Percentiles rank a stretch among this genome's conserved stretches.
Conservation (phyloP, 2,329 filamentous ascomycete species). For the Sphaerulina musiva region DNA sequence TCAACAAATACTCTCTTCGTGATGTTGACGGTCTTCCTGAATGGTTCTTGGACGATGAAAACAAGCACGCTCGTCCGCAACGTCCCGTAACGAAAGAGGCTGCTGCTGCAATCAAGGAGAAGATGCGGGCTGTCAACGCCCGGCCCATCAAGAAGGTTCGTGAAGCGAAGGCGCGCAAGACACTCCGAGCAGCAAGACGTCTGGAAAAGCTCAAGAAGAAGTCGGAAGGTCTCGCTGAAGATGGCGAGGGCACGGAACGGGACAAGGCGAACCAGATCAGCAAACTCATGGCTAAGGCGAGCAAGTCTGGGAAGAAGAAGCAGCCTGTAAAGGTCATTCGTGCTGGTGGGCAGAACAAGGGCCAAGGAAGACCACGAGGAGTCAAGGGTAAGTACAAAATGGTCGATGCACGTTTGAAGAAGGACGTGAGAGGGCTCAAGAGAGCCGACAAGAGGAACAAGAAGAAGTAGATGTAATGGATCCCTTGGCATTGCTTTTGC, state of each 20-base stretch:
- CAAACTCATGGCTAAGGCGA: constrained; percentile 72
- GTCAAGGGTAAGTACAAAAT: constrained; percentile 97
- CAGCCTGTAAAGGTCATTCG: constrained; percentile 81
- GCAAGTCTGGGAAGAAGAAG: constrained; percentile 63
- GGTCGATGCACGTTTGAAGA: constrained; percentile 91
- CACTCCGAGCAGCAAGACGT: constrained; percentile 83
- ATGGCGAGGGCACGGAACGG: constrained; percentile 68
- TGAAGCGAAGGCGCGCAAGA: constrained; percentile 94
- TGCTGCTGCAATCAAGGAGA: constrained; percentile 88
- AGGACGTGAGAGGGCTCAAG: constrained; percentile 86
- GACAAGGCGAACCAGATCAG: constrained; percentile 85
- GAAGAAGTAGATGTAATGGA: constrained; percentile 15
- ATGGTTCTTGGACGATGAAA: constrained; percentile 95
- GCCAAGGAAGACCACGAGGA: constrained; percentile 79
- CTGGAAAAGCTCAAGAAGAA: constrained; percentile 97
- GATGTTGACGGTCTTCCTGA: constrained; percentile 88
- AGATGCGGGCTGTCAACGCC: constrained; percentile 84
- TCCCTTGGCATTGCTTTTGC: background rate
- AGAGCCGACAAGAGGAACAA: constrained; percentile 60
- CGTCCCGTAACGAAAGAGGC: constrained; percentile 89
- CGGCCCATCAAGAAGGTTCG: constrained; percentile 98
- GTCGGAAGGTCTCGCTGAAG: constrained; percentile 78
- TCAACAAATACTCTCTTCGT: constrained; percentile 87
- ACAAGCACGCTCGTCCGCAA: constrained; percentile 71
- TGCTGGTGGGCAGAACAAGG: constrained; percentile 74